Evolutionary conservation across 1,284 basidiomycete genomes (phyloP), one percentile per base, ranked within the genome.

Genomic region (Irpex sp.): DNA sequence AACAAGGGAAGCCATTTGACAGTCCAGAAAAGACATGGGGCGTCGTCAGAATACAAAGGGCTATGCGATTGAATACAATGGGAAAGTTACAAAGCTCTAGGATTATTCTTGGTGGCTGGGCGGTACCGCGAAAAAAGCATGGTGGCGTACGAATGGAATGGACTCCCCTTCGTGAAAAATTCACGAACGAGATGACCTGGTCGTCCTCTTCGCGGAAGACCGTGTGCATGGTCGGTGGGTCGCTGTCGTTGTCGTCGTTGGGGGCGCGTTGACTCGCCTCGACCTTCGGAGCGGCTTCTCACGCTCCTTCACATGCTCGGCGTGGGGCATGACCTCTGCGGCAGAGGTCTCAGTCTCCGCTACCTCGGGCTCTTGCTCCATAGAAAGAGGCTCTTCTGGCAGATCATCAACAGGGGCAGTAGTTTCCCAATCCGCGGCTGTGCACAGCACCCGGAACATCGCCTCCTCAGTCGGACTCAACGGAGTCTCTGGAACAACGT

Each of bases 381-480:
- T 59, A 26, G 38, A 57, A 21, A 15, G 58, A 55, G 59, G 49
- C 48, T 59, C 62, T 37, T 62, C 64, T 34, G 51, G 37, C 40
- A n/a, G 51, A 38, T 15, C 38, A 21, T 60, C 34, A 19, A 31
- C 13, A n/a, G 67, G 61, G 38, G 67, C 8, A 4, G 64, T 55
- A 13, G 62, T 70, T 51, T 85, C 84, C 81, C 83, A 87, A 65
- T 88, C 86, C 34, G 84, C 78, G 62, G 81, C 80, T 36, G 81
- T 76, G 67, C 86, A 90, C 31, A 90, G 73, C 58, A 81, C 79
- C 51, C 78, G 83, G 75, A 91, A 90, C 59, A 91, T 84, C 71
- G 87, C 85, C 70, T 87, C 83, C 68, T 91, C 88, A 13, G 81
- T 85, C n/a, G 85, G 84, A 65, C 82, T 89, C 60, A 91, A 78